Percentiles rank a stretch among this genome's conserved stretches.
Conservation (phyloP, 1,284 basidiomycete species). For the Marasmius tenuissimus region DNA sequence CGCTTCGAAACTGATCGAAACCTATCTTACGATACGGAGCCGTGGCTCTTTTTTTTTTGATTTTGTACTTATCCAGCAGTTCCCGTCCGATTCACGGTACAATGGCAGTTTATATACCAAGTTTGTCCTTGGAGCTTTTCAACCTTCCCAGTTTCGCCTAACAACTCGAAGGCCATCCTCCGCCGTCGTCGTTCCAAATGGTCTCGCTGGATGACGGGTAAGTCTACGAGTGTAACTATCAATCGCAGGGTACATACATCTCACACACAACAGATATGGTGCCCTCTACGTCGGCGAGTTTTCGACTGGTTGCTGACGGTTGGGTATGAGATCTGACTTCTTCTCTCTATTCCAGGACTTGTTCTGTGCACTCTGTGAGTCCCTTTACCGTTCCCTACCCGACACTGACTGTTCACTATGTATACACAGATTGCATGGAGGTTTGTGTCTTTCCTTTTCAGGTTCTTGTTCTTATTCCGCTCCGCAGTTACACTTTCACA, state of each 20-base stretch:
- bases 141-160: too few relatives aligned
- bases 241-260: too few relatives aligned
- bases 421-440: not conserved
- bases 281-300: not conserved
- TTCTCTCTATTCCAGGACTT: not conserved
- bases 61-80: too few relatives aligned
- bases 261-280: not conserved
- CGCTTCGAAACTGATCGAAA: too few relatives aligned
- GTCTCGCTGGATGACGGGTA: not conserved
- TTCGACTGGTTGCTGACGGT: too few relatives aligned
- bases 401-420: not conserved
- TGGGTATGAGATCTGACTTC: not conserved
- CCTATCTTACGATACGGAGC: too few relatives aligned
- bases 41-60: too few relatives aligned
- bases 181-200: not conserved
- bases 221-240: not conserved
- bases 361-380: not conserved
- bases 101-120: too few relatives aligned
- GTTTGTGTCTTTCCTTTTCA: not conserved
- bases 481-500: not conserved
- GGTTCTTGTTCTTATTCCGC: not conserved
- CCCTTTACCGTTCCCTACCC: not conserved
- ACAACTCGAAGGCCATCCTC: too few relatives aligned
- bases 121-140: too few relatives aligned
- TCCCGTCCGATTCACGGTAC: too few relatives aligned